Evolutionary conservation across 768 basidiomycete species (phyloP), one percentile per base, ranked within the genome.

Genomic region (Psilocybe sp.): DNA sequence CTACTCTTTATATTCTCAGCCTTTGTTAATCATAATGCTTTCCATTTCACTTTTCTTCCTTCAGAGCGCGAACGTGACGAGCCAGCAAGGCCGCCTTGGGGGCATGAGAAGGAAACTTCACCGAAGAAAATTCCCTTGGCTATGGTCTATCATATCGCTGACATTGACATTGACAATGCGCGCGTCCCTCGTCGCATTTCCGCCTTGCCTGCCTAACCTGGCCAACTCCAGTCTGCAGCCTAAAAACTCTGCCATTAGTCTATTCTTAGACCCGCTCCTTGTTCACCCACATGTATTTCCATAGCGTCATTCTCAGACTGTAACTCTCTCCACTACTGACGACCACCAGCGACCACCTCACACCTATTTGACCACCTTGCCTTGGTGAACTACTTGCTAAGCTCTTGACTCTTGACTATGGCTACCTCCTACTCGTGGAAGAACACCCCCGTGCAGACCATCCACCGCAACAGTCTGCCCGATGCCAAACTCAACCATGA

Each of bases 381-480:
- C 36, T 36, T 28, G 7, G 20, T 32, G 39, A 35, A 19, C 38
- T 38, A 34, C 31, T 15, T 39, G 36, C 39, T 15, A 33, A 32
- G 37, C 5, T 36, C 33, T 13, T 43, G n/a, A 37, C 34, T 33
- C 13, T 19, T 15, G 9, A 48, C 39, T 32, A 46, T 47, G 34
- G 52, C 55, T 47, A 14, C 58, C 12, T 36, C 55, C 23, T 15
- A 45, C 1, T 19, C 28, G 15, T 57, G 52, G 20, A 40, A 58
- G n/a, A 42, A 44, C 33, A 63, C 64, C 37, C 60, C 53, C 11
- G 33, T 65, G 44, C 63, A 65, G 48, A 46, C 41, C 31, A 60
- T 67, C 47, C 67, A 70, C 19, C 69, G 68, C 23, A 52, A 63
- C 42, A 67, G 70, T 47, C 60, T 76, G 37, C 70, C 74, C 31